Conservation (phyloP, 257 asterid genomes). For the Plectranthus barbatus region DNA sequence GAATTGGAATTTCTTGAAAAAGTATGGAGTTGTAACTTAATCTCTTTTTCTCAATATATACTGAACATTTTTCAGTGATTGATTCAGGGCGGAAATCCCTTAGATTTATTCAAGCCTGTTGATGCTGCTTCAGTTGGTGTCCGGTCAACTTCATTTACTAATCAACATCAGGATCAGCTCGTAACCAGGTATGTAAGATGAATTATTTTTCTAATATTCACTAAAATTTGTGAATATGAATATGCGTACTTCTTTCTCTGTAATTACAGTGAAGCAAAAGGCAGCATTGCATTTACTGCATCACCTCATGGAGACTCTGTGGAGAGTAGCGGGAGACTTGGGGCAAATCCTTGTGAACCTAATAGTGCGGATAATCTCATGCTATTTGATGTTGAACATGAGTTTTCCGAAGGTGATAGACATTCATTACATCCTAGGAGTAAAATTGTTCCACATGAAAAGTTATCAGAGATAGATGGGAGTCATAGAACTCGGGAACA, state of each 20-base stretch:
- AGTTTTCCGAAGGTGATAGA: conserved; percentile 53
- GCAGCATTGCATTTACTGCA: conserved; percentile 69
- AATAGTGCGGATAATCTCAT: conserved; percentile 72
- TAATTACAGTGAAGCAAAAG: conserved; percentile 69
- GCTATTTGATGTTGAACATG: conserved; percentile 67
- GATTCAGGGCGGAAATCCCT: conserved; percentile 82
- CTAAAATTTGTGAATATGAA: not conserved
- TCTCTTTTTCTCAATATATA: conserved; percentile 8
- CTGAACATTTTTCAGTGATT: conserved; percentile 16
- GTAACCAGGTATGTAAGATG: conserved; percentile 42
- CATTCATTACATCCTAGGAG: conserved; percentile 39
- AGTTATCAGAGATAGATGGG: conserved; percentile 37
- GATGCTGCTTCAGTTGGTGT: conserved; percentile 67
- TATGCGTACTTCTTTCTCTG: conserved; percentile 19
- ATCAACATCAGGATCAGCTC: conserved; percentile 59
- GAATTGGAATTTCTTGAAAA: conserved; percentile 87
- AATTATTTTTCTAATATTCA: not conserved
- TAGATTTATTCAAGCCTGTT: conserved; percentile 62
- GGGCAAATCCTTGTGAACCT: conserved; percentile 54
- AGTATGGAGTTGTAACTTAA: conserved; percentile 45
- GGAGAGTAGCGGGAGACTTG: conserved; percentile 88
- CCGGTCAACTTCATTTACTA: conserved; percentile 79
- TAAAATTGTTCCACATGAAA: conserved; percentile 41
- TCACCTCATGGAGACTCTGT: conserved; percentile 94
- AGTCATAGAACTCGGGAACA: conserved; percentile 40